These are phyloP conservation scores for Malus fusca DNA, from an alignment of 306 rosid genomes.

Conservation along the genomic window DNA sequence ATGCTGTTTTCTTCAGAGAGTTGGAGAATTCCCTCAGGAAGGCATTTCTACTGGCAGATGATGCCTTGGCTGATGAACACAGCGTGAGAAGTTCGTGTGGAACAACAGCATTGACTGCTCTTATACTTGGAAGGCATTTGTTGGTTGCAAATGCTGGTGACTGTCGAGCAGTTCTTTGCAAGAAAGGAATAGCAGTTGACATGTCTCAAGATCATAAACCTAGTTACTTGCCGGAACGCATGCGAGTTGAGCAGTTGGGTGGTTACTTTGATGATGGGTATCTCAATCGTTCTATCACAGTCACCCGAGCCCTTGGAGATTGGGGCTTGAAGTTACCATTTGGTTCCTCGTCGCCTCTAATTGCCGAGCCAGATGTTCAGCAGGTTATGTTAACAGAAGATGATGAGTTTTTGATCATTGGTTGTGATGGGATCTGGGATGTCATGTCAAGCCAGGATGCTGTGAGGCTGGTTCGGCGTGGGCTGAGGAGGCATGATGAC, in stretches of 20 bases:
- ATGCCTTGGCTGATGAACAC: conserved; percentile 62
- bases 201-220: conserved; percentile 82
- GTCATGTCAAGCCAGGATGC: conserved; percentile 74
- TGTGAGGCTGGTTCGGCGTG: conserved; percentile 80
- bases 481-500: conserved; percentile 73
- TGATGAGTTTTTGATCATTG: conserved; percentile 81
- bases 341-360: conserved; percentile 71
- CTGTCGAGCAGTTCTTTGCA: conserved; percentile 91
- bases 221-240: conserved; percentile 45
- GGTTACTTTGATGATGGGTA: conserved; percentile 49
- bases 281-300: conserved; percentile 59
- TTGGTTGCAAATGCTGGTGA: conserved; percentile 93
- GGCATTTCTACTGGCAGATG: conserved; percentile 69
- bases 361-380: conserved; percentile 77
- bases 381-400: conserved; percentile 53
- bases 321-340: conserved; percentile 67
- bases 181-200: conserved; percentile 67
- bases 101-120: conserved; percentile 87
- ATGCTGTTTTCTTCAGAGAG: conserved; percentile 41
- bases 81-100: conserved; percentile 64
- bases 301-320: conserved; percentile 85
- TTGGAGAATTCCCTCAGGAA: conserved; percentile 68
- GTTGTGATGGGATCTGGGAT: conserved; percentile 95
- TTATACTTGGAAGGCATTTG: conserved; percentile 72
- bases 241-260: conserved; percentile 64